A percentile compares a stretch with the other conserved stretches of the same genome.
phyloP scores from a whole-genome alignment of 805 yeast species.

The Pichia gijzeniarum region DNA sequence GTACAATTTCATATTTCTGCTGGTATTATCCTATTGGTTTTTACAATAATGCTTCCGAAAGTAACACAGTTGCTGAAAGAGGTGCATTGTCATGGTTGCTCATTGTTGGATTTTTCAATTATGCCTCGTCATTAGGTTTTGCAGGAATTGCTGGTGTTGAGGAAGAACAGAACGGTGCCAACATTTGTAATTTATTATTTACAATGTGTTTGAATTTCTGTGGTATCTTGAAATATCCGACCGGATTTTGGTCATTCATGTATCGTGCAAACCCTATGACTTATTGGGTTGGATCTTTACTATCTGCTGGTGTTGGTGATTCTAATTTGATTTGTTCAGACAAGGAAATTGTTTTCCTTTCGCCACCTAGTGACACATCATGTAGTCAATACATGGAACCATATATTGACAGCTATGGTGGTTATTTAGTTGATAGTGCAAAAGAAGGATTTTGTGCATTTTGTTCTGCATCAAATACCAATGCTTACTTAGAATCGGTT shows the following conservation, averaged over 20 bases:
- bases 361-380: slow-evolving; percentile 49
- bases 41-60: slow-evolving; percentile 49
- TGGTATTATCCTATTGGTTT: slow-evolving; percentile 74
- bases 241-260: slow-evolving; percentile 76
- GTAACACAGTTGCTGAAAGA: slow-evolving; percentile 40
- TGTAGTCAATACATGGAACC: slow-evolving; percentile 49
- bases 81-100: slow-evolving; percentile 47
- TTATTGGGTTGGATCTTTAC: slow-evolving; percentile 51
- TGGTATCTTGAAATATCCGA: slow-evolving; percentile 63
- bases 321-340: slow-evolving; percentile 40
- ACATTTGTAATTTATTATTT: slow-evolving; percentile 48
- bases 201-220: slow-evolving; percentile 64
- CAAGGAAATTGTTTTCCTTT: slow-evolving; percentile 41
- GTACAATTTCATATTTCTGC: slow-evolving; percentile 56
- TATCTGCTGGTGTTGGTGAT: slow-evolving; percentile 51
- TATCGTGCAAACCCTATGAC: slow-evolving; percentile 68
- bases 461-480: slow-evolving; percentile 54
- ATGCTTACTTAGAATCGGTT: slow-evolving; percentile 47
- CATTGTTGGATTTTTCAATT: slow-evolving; percentile 43
- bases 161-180: slow-evolving; percentile 57
- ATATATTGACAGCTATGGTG: slow-evolving; percentile 36
- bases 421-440: slow-evolving; percentile 37
- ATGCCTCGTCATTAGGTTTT: slow-evolving; percentile 53
- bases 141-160: slow-evolving; percentile 54
- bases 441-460: slow-evolving; percentile 51